phyloP scores from a whole-genome alignment of 306 rosid species.

The Heteromeles arbutifolia region DNA sequence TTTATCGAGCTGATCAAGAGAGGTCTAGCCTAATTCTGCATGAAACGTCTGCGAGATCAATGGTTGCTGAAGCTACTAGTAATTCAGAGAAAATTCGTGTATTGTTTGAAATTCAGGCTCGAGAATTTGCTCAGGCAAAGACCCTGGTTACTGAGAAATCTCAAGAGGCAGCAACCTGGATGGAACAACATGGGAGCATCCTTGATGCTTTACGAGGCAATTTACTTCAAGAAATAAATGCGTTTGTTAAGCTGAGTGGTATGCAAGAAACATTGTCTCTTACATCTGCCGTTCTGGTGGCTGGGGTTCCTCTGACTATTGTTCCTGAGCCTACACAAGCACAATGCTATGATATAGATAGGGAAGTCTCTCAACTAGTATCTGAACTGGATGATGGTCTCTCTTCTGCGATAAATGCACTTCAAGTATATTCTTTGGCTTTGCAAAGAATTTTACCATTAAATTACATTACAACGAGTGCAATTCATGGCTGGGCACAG shows the following conservation, averaged over 20 bases:
- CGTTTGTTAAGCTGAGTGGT: conserved; percentile 39
- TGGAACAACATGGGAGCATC: conserved; percentile 88
- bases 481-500: conserved; percentile 91
- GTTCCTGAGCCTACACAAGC: conserved; percentile 99
- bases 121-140: conserved; percentile 78
- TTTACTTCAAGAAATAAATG: conserved; percentile 56
- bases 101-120: conserved; percentile 76
- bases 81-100: conserved; percentile 64
- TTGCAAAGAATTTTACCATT: conserved; percentile 83
- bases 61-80: conserved; percentile 74
- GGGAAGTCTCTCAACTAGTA: conserved; percentile 69
- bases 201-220: conserved; percentile 76
- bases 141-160: conserved; percentile 76
- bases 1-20: conserved; percentile 82
- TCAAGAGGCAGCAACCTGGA: conserved; percentile 87
- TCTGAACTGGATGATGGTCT: conserved; percentile 74
- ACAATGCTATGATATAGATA: conserved; percentile 87
- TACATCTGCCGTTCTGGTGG: conserved; percentile 70
- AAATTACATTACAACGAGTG: conserved; percentile 79
- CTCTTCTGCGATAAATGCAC: conserved; percentile 54
- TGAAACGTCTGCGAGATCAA: conserved; percentile 84
- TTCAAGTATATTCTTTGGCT: conserved; percentile 75
- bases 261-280: conserved; percentile 71
- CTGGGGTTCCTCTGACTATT: conserved; percentile 89
- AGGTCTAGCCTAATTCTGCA: conserved; percentile 61